phyloP scores from a whole-genome alignment of 2,329 filamentous ascomycete species.

The Septoria petroselini region DNA sequence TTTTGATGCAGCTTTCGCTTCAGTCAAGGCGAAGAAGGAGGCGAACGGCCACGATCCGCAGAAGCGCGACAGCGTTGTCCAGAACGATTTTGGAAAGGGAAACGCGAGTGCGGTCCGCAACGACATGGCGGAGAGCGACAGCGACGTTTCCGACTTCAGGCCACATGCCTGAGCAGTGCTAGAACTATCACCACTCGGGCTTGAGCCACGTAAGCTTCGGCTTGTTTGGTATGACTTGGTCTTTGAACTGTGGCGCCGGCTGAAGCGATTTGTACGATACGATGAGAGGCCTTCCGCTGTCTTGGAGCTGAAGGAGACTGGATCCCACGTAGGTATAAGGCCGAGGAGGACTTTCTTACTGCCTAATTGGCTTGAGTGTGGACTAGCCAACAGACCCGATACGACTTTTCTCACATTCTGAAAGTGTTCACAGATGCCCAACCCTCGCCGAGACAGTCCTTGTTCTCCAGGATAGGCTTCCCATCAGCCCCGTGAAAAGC shows the following conservation, averaged over 20 bases:
- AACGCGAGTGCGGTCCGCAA: constrained; percentile 3
- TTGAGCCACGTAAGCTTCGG: too few species aligned
- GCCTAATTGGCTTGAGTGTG: background rate
- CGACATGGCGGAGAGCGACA: constrained; percentile 4
- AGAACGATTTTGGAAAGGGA: background rate
- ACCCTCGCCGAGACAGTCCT: constrained; percentile 37
- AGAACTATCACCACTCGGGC: background rate
- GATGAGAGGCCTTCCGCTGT: too few species aligned
- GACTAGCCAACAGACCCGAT: background rate
- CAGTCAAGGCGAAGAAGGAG: background rate
- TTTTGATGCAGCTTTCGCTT: constrained; percentile 2
- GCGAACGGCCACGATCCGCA: background rate
- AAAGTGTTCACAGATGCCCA: constrained; percentile 37
- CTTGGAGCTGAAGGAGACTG: too few species aligned
- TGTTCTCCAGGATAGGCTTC: constrained; percentile 39
- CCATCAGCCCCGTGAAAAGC: constrained; percentile 33
- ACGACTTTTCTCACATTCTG: constrained; percentile 5
- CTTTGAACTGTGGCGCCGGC: background rate
- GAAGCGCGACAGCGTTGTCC: constrained; percentile 6
- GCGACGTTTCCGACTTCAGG: constrained; percentile 9
- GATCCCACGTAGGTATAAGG: too few species aligned
- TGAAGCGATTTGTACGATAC: background rate
- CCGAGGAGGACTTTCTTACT: too few species aligned
- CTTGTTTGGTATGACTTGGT: too few species aligned
- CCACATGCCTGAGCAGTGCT: background rate